Percentiles rank a stretch among this genome's conserved stretches.
Conservation (phyloP, 1,284 basidiomycete genomes). For the Apiotrichum veenhuisii region DNA sequence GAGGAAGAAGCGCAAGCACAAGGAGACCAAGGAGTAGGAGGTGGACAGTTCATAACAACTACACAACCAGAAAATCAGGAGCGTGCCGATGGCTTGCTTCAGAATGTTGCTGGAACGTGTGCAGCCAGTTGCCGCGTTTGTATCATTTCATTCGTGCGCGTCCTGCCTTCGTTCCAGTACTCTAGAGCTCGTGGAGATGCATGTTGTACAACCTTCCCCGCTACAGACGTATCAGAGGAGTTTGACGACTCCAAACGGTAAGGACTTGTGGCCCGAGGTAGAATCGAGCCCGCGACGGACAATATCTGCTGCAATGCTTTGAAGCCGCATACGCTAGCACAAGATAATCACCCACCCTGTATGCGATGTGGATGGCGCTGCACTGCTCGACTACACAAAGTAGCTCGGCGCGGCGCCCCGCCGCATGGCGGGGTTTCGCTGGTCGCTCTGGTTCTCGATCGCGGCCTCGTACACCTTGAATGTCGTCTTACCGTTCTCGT, state of each 20-base stretch:
- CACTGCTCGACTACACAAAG: conserved; percentile 16
- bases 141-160: background rate
- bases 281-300: too few relatives aligned
- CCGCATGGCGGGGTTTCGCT: conserved; percentile 47
- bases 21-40: too few relatives aligned
- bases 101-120: background rate
- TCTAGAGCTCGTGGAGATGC: conserved; percentile 14
- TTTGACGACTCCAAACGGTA: too few relatives aligned
- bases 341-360: too few relatives aligned
- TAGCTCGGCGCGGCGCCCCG: conserved; percentile 28
- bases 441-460: conserved; percentile 75
- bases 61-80: too few relatives aligned
- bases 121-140: background rate
- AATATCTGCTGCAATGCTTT: too few relatives aligned
- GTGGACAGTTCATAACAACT: too few relatives aligned
- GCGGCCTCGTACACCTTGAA: conserved; percentile 82
- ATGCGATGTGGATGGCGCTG: too few relatives aligned
- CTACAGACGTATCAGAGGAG: background rate
- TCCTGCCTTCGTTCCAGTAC: background rate
- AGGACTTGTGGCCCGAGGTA: too few relatives aligned
- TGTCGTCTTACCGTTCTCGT: conserved; percentile 56
- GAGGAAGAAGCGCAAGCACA: conserved; percentile 56
- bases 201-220: conserved; percentile 21
- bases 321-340: too few relatives aligned
- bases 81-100: background rate